These are phyloP conservation scores for Ophiostoma sp. DNA, from an alignment of 2,329 filamentous ascomycete species.

Conservation along the genomic window DNA sequence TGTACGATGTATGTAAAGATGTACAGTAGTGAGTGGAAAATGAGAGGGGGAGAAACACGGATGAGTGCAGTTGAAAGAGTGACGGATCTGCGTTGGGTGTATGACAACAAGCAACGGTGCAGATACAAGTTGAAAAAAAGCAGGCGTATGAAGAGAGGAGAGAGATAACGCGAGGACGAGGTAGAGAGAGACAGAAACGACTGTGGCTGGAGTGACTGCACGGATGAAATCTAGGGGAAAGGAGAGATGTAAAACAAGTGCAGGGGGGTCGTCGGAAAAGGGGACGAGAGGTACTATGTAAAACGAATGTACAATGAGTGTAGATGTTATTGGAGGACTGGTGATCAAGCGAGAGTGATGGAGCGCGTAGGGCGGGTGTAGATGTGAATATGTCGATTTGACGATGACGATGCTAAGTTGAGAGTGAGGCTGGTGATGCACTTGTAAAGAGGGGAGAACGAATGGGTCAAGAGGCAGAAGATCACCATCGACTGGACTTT, in stretches of 20 bases:
- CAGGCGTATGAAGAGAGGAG: background rate
- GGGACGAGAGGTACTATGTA: constrained; percentile 12
- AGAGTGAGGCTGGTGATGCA: background rate
- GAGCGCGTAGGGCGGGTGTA: background rate
- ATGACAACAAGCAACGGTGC: background rate
- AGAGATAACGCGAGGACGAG: background rate
- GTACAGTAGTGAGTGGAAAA: background rate
- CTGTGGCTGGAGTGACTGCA: background rate
- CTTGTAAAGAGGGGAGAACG: background rate
- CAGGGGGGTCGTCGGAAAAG: constrained; percentile 2
- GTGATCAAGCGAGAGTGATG: background rate
- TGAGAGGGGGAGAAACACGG: background rate
- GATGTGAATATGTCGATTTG: background rate
- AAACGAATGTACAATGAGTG: background rate
- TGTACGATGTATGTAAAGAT: background rate
- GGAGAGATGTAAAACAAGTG: constrained; percentile 19
- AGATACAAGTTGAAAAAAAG: constrained; percentile 4
- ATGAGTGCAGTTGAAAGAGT: constrained; percentile 1
- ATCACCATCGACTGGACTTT: background rate
- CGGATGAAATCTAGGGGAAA: constrained; percentile 15
- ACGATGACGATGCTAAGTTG: background rate
- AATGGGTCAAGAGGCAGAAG: background rate
- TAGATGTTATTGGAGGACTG: background rate
- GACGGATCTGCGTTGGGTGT: background rate
- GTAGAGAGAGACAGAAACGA: background rate